phyloP scores from a whole-genome alignment of 371 early-diverging fungal genomes.

The Syncephalastrum contaminatum region DNA sequence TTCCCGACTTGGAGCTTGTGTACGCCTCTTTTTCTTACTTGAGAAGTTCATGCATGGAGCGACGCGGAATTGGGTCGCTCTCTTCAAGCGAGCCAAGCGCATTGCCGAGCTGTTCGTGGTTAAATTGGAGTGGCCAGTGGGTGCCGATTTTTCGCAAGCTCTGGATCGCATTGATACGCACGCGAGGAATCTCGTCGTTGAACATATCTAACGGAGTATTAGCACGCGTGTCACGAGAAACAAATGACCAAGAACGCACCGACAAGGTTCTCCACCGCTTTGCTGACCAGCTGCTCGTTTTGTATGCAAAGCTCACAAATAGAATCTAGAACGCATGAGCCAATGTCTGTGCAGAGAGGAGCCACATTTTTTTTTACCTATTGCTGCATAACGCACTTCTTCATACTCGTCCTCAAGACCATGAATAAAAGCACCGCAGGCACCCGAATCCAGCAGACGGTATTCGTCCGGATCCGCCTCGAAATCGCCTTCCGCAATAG shows the following conservation, averaged over 20 bases:
- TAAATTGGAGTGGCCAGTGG: slow-evolving; percentile 54
- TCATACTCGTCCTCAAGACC: slow-evolving; percentile 91
- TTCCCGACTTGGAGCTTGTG: too few relatives aligned
- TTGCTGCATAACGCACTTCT: slow-evolving; percentile 83
- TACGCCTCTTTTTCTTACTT: slow-evolving; percentile 41
- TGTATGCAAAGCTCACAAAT: slow-evolving; percentile 72
- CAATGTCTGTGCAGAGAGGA: background rate
- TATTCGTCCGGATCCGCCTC: slow-evolving; percentile 68
- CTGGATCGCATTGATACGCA: slow-evolving; percentile 78
- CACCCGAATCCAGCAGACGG: slow-evolving; percentile 68
- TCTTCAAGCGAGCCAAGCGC: slow-evolving; percentile 78
- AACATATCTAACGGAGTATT: slow-evolving; percentile 73
- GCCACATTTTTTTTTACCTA: slow-evolving; percentile 47
- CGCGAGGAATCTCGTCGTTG: slow-evolving; percentile 85
- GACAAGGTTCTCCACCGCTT: slow-evolving; percentile 74
- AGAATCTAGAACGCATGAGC: slow-evolving; percentile 57
- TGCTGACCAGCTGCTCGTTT: slow-evolving; percentile 59
- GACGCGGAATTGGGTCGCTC: slow-evolving; percentile 61
- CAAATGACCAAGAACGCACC: slow-evolving; percentile 35
- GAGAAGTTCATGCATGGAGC: slow-evolving; percentile 66
- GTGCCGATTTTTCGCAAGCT: slow-evolving; percentile 73
- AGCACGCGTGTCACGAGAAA: background rate
- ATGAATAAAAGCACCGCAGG: slow-evolving; percentile 90
- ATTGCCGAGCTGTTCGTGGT: slow-evolving; percentile 76
- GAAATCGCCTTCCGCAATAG: slow-evolving; percentile 65